These are phyloP conservation scores for Camellia granthamiana DNA, from an alignment of 148 eudicot genomes.

Conservation along the genomic window DNA sequence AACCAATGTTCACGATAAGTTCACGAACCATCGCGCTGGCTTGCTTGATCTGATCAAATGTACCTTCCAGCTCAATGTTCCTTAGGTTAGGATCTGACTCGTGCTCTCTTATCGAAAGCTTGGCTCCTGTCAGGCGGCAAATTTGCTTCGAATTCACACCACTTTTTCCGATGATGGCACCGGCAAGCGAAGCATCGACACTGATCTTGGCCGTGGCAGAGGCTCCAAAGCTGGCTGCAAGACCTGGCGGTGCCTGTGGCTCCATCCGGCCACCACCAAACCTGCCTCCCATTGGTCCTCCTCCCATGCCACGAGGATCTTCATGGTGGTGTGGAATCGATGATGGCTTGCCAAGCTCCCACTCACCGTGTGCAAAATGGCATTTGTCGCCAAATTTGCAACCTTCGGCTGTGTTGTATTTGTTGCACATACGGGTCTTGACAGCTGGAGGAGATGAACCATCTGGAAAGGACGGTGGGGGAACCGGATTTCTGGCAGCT, in stretches of 20 bases:
- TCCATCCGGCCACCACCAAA: conserved; percentile 52
- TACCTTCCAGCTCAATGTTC: conserved; percentile 84
- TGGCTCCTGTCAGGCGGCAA: conserved; percentile 72
- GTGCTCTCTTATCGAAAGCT: conserved; percentile 72
- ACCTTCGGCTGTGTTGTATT: conserved; percentile 69
- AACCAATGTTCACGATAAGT: conserved; percentile 52
- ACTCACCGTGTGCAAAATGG: conserved; percentile 82
- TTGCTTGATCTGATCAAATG: conserved; percentile 80
- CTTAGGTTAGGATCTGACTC: conserved; percentile 63
- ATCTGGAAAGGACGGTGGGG: conserved; percentile 51
- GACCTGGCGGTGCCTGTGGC: conserved; percentile 29
- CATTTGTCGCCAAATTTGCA: conserved; percentile 89
- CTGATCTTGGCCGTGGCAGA: conserved; percentile 81
- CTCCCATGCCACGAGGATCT: conserved; percentile 60
- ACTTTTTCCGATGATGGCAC: conserved; percentile 79
- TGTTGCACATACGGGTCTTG: conserved; percentile 66
- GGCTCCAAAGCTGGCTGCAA: conserved; percentile 55
- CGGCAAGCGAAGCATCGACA: conserved; percentile 73
- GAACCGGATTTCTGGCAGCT: conserved; percentile 31
- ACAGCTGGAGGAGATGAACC: conserved; percentile 48
- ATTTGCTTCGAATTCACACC: conserved; percentile 85
- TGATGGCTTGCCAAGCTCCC: conserved; percentile 78
- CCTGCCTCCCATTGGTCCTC: conserved; percentile 35
- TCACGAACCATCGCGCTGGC: conserved; percentile 90
- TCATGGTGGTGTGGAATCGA: conserved; percentile 37